Conservation (phyloP, 2,329 filamentous ascomycete species). For the Aspergillus puulaauensis region DNA sequence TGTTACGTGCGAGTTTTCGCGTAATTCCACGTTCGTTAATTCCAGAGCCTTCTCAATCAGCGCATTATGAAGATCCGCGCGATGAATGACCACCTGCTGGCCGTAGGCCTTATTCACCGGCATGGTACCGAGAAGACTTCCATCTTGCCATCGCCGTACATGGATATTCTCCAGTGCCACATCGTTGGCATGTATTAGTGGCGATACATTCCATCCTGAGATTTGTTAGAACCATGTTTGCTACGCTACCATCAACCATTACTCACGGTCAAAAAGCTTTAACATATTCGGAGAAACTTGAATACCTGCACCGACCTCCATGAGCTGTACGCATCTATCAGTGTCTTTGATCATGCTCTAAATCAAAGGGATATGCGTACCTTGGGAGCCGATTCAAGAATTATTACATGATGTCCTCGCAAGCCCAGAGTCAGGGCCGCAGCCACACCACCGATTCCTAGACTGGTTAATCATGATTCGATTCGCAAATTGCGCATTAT, state of each 20-base stretch:
- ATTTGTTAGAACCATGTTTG: neutral
- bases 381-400: conserved; percentile 36
- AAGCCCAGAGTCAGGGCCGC: conserved; percentile 34
- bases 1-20: conserved; percentile 28
- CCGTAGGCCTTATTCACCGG: conserved; percentile 37
- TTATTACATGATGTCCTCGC: conserved; percentile 32
- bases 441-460: conserved; percentile 39
- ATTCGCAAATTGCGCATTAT: neutral
- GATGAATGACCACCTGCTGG: conserved; percentile 36
- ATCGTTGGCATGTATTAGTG: conserved; percentile 33
- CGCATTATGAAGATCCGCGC: conserved; percentile 36
- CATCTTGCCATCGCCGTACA: conserved; percentile 36
- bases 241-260: neutral
- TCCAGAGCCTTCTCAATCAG: conserved; percentile 29
- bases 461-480: conserved; percentile 3
- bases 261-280: conserved; percentile 64
- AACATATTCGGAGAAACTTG: conserved; percentile 81
- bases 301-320: conserved; percentile 72
- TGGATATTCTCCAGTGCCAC: conserved; percentile 36
- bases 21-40: conserved; percentile 30
- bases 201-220: conserved; percentile 36
- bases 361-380: conserved; percentile 17
- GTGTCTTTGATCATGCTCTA: neutral
- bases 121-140: conserved; percentile 30
- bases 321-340: conserved; percentile 23